These are phyloP conservation scores for Blumeria hordei DNA, from an alignment of 2,329 filamentous ascomycete species.

Conservation along the genomic window DNA sequence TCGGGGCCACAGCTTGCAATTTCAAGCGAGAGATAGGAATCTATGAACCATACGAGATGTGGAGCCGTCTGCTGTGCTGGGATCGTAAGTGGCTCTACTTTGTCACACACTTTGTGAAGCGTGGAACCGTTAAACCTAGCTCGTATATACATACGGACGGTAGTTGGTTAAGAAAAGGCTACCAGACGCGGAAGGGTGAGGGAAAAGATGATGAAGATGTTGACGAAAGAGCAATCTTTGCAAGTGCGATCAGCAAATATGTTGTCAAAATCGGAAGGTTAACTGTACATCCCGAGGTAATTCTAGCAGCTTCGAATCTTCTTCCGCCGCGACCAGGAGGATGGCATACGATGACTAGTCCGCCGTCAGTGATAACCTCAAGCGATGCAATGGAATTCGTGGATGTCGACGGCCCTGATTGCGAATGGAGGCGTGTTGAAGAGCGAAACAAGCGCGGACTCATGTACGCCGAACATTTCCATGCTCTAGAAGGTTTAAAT, in stretches of 20 bases:
- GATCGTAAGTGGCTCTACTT: constrained; percentile 67
- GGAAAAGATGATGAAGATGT: constrained; percentile 16
- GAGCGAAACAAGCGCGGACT: constrained; percentile 29
- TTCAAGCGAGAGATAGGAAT: constrained; percentile 53
- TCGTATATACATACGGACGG: constrained; percentile 19
- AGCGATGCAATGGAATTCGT: constrained; percentile 4
- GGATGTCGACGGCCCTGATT: background rate
- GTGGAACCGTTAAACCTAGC: constrained; percentile 29
- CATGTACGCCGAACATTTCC: constrained; percentile 29
- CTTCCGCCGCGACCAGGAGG: constrained; percentile 50
- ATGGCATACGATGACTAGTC: constrained; percentile 22
- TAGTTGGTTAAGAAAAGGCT: constrained; percentile 18
- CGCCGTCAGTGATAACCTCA: constrained; percentile 8
- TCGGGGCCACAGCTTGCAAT: constrained; percentile 49
- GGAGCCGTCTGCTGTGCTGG: constrained; percentile 46
- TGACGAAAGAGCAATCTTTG: constrained; percentile 41
- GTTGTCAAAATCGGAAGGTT: constrained; percentile 62
- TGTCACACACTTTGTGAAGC: constrained; percentile 46
- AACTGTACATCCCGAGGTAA: constrained; percentile 60
- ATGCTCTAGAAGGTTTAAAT: constrained; percentile 28
- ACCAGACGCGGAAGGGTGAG: constrained; percentile 17
- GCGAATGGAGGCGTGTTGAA: constrained; percentile 28
- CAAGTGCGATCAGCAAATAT: constrained; percentile 54
- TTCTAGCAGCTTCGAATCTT: constrained; percentile 47
- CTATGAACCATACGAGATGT: constrained; percentile 48